phyloP scores from a whole-genome alignment of 83 land plant species.

The Larix sibirica region DNA sequence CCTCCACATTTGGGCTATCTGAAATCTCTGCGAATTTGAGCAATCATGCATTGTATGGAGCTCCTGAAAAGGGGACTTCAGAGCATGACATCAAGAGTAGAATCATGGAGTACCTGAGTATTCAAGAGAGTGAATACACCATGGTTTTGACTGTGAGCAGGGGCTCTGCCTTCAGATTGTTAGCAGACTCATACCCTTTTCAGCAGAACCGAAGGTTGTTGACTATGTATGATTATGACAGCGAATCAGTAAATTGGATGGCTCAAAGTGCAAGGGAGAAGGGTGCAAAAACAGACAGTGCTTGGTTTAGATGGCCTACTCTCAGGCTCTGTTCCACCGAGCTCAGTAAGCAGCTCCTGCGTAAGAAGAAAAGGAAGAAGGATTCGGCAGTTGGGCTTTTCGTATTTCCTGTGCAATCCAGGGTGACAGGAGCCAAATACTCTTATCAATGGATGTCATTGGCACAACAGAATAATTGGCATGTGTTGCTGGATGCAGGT shows the following conservation, averaged over 20 bases:
- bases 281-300: conserved; percentile 79
- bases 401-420: conserved; percentile 91
- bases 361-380: conserved; percentile 73
- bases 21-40: conserved; percentile 90
- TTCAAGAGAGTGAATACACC: conserved; percentile 87
- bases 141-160: conserved; percentile 93
- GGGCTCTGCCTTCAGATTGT: conserved; percentile 82
- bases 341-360: conserved; percentile 71
- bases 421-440: conserved; percentile 90
- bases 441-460: conserved; percentile 98
- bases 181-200: conserved; percentile 92
- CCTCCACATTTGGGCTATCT: conserved; percentile 76
- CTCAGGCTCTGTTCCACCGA: conserved; percentile 73
- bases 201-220: conserved; percentile 66
- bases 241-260: conserved; percentile 90
- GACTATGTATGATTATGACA: conserved; percentile 96
- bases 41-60: conserved; percentile 91
- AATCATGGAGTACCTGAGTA: conserved; percentile 85
- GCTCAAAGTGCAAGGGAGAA: conserved; percentile 78
- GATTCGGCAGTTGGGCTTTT: conserved; percentile 81
- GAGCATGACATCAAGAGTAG: conserved; percentile 74
- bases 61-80: conserved; percentile 79
- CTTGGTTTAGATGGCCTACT: conserved; percentile 87
- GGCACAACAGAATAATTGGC: conserved; percentile 95
- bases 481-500: conserved; percentile 93